A percentile compares a stretch with the other conserved stretches of the same genome.
phyloP scores from a whole-genome alignment of 176 grass and related monocot species.

The Oryza meridionalis region DNA sequence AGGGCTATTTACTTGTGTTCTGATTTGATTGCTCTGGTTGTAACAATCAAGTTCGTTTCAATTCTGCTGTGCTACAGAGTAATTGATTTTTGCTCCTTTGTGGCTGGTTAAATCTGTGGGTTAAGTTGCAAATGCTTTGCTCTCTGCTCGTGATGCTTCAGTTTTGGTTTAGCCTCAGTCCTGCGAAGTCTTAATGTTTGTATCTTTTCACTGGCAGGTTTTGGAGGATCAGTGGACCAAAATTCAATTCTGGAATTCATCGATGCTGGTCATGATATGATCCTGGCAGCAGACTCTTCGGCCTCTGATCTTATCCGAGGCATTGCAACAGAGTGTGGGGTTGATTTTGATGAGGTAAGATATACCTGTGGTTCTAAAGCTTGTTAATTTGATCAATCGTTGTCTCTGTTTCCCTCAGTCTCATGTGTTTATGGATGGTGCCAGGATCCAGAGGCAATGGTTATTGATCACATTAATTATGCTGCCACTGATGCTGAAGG shows the following conservation, averaged over 20 bases:
- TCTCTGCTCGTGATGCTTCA: not conserved
- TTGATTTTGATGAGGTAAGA: slow-evolving; percentile 97
- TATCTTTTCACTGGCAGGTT: slow-evolving; percentile 50
- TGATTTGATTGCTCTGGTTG: not conserved
- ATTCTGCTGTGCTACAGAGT: not conserved
- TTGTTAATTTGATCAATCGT: not conserved
- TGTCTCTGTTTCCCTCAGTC: slow-evolving; percentile 16
- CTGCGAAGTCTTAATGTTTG: not conserved
- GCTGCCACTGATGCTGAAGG: slow-evolving; percentile 76
- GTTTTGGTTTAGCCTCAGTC: not conserved
- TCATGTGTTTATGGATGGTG: slow-evolving; percentile 7
- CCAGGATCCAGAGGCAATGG: slow-evolving; percentile 80
- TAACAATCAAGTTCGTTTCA: not conserved
- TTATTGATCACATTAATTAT: slow-evolving; percentile 89
- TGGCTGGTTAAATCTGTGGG: not conserved
- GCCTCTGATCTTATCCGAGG: slow-evolving; percentile 93
- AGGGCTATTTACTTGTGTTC: not conserved
- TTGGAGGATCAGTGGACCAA: slow-evolving; percentile 88
- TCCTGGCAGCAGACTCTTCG: slow-evolving; percentile 76
- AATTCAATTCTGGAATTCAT: slow-evolving; percentile 77
- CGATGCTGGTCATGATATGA: slow-evolving; percentile 88
- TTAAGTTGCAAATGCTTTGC: not conserved
- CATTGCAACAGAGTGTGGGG: slow-evolving; percentile 85
- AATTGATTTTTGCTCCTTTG: not conserved
- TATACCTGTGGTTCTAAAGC: slow-evolving; percentile 5